phyloP scores from a whole-genome alignment of 2,329 filamentous ascomycete species.

The Neonectria coccinea region DNA sequence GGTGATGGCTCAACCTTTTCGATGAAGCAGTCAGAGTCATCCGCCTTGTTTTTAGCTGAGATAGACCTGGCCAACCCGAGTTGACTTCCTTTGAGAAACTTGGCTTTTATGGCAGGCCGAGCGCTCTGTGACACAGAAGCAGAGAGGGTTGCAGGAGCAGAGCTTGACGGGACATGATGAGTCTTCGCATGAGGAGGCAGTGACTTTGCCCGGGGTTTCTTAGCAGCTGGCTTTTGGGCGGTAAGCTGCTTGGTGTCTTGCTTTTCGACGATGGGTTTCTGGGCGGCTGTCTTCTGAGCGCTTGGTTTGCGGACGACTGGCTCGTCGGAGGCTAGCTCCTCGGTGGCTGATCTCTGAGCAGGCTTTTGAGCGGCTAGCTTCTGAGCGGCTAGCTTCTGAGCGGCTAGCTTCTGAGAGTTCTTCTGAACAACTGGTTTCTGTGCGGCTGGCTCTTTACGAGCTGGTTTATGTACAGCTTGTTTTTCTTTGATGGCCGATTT shows the following conservation, averaged over 20 bases:
- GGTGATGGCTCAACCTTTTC: constrained; percentile 32
- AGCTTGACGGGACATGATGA: not conserved
- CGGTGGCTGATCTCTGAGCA: too few relatives aligned
- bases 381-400: not conserved
- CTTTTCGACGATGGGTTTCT: not conserved
- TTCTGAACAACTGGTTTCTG: not conserved
- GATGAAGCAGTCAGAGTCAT: constrained; percentile 36
- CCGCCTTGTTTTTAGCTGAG: not conserved
- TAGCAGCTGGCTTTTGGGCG: not conserved
- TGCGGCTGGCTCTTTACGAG: not conserved
- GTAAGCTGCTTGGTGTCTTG: not conserved
- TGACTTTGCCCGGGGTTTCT: constrained; percentile 5
- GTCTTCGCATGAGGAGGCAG: not conserved
- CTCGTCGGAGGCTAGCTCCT: not conserved
- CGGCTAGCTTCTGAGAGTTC: not conserved
- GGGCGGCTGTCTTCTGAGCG: not conserved
- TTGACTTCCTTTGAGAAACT: not conserved
- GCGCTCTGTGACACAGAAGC: not conserved
- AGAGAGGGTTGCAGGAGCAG: not conserved
- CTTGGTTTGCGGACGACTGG: not conserved
- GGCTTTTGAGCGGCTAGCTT: not conserved
- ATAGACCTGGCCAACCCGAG: not conserved
- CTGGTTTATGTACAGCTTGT: not conserved
- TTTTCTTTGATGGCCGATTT: not conserved
- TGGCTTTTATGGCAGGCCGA: constrained; percentile 5